A percentile compares a stretch with the other conserved stretches of the same genome.
Evolutionary conservation across 306 rosid species (phyloP).

Genomic region (Pyrus pyrifolia): DNA sequence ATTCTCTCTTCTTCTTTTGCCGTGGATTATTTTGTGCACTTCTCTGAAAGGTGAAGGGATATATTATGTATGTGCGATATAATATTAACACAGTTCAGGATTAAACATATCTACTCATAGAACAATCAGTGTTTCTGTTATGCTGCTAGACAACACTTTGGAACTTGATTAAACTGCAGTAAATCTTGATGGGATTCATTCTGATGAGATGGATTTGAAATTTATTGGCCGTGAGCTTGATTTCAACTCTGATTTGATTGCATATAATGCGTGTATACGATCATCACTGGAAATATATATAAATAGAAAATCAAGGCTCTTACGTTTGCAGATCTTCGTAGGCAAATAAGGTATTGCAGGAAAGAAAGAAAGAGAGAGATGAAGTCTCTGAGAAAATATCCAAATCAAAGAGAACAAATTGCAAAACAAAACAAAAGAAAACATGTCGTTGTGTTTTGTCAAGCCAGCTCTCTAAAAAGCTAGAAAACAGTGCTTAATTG

Average conservation of each 20-base stretch:
- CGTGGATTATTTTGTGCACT: neutral
- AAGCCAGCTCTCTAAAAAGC: constrained; percentile 20
- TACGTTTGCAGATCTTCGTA: neutral
- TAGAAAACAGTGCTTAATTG: neutral
- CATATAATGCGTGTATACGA: neutral
- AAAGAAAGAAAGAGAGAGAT: neutral
- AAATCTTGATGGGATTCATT: neutral
- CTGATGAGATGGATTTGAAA: neutral
- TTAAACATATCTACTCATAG: too few species aligned
- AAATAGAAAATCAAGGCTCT: neutral
- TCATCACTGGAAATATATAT: neutral
- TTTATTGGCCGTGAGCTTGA: neutral
- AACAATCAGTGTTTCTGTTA: too few species aligned
- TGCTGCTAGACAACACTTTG: neutral
- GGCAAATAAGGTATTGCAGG: neutral
- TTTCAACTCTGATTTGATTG: neutral
- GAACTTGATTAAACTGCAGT: neutral
- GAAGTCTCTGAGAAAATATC: neutral
- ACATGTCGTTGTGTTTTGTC: neutral
- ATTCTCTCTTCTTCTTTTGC: neutral
- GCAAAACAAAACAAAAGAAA: neutral
- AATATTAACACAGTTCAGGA: neutral
- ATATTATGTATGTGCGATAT: neutral
- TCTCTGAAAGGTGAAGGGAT: neutral
- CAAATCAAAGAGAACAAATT: neutral